These are phyloP conservation scores for Beauveria pseudobassiana DNA, from an alignment of 2,329 filamentous ascomycete species.

Conservation along the genomic window DNA sequence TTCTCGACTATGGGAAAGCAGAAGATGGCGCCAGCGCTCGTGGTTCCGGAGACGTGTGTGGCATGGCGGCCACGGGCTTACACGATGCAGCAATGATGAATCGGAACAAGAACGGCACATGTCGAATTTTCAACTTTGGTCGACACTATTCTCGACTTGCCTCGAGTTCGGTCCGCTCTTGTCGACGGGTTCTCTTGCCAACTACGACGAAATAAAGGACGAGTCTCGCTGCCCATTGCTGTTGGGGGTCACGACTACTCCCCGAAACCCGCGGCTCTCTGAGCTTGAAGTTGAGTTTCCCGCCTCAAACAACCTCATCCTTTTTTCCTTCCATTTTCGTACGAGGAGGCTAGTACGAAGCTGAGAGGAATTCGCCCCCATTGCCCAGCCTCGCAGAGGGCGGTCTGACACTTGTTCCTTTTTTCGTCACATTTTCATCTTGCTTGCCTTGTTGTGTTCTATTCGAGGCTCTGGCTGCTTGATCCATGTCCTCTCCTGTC, in stretches of 20 bases:
- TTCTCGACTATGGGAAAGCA: background rate
- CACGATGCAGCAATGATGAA: background rate
- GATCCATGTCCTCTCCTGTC: background rate
- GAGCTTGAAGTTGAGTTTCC: background rate
- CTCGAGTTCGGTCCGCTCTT: background rate
- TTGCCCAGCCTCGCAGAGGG: no score
- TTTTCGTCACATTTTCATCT: background rate
- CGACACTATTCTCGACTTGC: background rate
- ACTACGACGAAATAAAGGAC: constrained; percentile 1
- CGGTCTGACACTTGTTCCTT: background rate
- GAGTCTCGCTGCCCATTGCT: background rate
- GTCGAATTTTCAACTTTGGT: background rate
- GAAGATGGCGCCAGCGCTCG: background rate
- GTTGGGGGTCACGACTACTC: constrained; percentile 1
- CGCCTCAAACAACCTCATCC: background rate
- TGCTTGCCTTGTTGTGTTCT: no score
- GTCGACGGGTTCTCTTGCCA: background rate
- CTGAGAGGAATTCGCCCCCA: background rate
- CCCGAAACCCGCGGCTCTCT: background rate
- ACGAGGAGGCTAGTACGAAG: background rate
- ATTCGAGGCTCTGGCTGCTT: background rate
- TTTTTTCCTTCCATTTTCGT: background rate
- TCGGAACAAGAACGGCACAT: no score
- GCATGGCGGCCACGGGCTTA: background rate
- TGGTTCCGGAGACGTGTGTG: background rate